Evolutionary conservation across 2,329 filamentous ascomycete genomes (phyloP).

Genomic region (Ascochyta clinopodiicola): DNA sequence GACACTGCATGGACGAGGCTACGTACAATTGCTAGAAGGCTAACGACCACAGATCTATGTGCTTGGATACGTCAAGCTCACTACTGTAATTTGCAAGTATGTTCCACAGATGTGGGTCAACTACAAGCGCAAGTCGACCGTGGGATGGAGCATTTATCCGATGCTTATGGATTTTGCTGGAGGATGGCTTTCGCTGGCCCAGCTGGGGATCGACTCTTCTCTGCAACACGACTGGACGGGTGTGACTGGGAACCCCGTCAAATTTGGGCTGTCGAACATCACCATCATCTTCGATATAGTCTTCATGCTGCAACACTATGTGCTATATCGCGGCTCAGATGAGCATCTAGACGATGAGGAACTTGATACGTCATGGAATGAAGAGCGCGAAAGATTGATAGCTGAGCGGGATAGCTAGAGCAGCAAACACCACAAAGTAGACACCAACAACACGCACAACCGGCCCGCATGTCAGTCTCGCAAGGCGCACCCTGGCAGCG

Average conservation of each 20-base stretch:
- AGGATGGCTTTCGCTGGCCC: constrained; percentile 79
- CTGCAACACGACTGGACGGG: constrained; percentile 88
- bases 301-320: constrained; percentile 88
- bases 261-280: constrained; percentile 84
- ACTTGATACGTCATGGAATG: constrained; percentile 16
- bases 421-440: not conserved
- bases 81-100: constrained; percentile 91
- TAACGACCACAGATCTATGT: constrained; percentile 60
- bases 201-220: constrained; percentile 84
- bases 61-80: constrained; percentile 85
- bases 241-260: constrained; percentile 88
- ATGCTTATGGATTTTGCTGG: constrained; percentile 85
- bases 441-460: not conserved
- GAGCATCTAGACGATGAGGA: constrained; percentile 38
- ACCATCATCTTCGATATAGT: constrained; percentile 85
- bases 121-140: constrained; percentile 81
- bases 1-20: not conserved
- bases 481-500: not conserved
- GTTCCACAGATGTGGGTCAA: constrained; percentile 75
- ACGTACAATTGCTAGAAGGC: not conserved
- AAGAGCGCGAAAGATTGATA: constrained; percentile 34
- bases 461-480: not conserved
- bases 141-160: constrained; percentile 85
- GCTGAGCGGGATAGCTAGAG: constrained; percentile 16
- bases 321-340: constrained; percentile 66